Base-by-base conservation (phyloP, 2,329 filamentous ascomycete genomes). In the Fusarium floridanum region DNA sequence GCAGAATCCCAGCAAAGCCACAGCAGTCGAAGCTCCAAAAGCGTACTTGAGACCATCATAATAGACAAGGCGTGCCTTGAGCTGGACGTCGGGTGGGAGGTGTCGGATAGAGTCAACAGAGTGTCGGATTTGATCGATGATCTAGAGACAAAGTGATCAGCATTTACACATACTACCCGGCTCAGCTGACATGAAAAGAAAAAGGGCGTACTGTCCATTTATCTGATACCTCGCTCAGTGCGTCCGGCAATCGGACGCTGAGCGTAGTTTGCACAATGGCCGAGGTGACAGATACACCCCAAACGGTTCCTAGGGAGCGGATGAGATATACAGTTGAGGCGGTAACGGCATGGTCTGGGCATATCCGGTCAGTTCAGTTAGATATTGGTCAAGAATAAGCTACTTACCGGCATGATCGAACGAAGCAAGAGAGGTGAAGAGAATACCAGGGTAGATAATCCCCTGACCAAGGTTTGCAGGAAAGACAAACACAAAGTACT, bases 301-400 rank as follows among this genome's bases (percentile, higher is more conserved):
- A 92, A 17, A 92, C 90, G 0, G 87, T 89, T 2, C 90, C 91
- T 4, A 92, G 82, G 0, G 90, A 92, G 29, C 91, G 87, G 50
- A 92, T 87, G 22, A 92, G 85, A 78, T 92, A 92, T 8, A 91
- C 88, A 0, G 88, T 91, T 2, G 90, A 92, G 3, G 90, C 87
- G 0, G 88, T 89, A 2, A 92, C 90, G 12, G 90, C 90, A 75
- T 92, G 90, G 62, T 92, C 90, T 91, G 34, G 4, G 29, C 4
- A 24, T 5, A 14, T 10, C 4, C 12, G 29, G 36, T 72, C 11
- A 75, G 65, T 6, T 2, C 41, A 7, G 14, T 8, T 2, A 1
- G 24, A n/a, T 45, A 66, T 20, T 50, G 39, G 11, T 2, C 1
- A 0, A 27, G 34, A 2, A 6, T 20, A 10, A 20, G 16, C 20